Evolutionary conservation across 1,139 yeast species (phyloP), one percentile per base, ranked within the genome.

Genomic region (Debaryomycetaceae sp.): DNA sequence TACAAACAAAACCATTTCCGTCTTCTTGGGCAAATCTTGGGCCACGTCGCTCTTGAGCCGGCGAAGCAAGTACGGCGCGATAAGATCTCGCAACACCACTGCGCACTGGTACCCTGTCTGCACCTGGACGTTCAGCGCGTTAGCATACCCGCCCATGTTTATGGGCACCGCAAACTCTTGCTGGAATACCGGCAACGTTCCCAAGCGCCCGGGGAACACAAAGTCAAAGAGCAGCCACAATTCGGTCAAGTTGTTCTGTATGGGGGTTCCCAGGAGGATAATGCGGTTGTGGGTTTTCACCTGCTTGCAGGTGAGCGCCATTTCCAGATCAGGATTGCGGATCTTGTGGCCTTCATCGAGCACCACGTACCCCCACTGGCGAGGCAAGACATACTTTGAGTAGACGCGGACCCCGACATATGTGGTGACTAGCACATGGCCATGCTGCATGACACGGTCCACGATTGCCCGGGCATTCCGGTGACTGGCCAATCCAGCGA

Each of bases 81-180:
- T 85, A 41, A 90, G 55, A 43, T 90, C 95, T 31, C 95, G 64
- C 29, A 90, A 55, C 2, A 90, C 79, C 6, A 87, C 93, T 0
- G 98, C 98, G 60, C 97, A 90, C 49, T 86, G 86, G 48, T 82
- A 87, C 1, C 97, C 96, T 0, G 97, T 79, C 48, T 90, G 97
- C 0, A 92, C 97, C 47, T 92, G 97, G 4, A 90, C 73, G 50
- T 90, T 90, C 1, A 93, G 77, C 0, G 98, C 98, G 57, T 90
- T 90, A 2, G 98, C 95, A 53, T 92, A 90, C 0, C 99, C 99
- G n/a, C 98, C 99, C 53, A 83, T 70, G 45, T 86, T 87, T 25
- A 90, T 92, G 0, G 98, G 99, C 3, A 78, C 64, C 2, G 95
- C 80, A 51, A 90, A 90, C 47, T 90, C 95, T 32, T 73, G 79